phyloP scores from a whole-genome alignment of 805 yeast species.

The Metschnikowia continentalis region DNA sequence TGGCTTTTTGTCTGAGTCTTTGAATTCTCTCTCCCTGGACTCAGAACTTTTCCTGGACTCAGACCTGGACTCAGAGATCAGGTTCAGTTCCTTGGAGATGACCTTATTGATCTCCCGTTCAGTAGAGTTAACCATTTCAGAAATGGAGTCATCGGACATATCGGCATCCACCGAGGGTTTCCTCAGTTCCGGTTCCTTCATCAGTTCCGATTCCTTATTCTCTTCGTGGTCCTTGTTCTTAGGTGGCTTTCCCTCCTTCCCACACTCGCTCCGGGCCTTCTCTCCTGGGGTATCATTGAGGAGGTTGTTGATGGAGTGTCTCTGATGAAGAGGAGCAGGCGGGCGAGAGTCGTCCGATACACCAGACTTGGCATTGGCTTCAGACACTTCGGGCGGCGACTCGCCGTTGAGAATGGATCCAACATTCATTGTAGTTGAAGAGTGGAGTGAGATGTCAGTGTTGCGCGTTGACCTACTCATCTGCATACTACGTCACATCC shows the following conservation, averaged over 20 bases:
- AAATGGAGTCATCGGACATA: slow-evolving; percentile 9
- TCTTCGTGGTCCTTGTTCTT: not conserved
- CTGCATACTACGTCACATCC: no score
- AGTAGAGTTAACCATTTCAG: slow-evolving; percentile 5
- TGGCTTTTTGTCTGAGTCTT: not conserved
- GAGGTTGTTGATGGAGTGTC: slow-evolving; percentile 17
- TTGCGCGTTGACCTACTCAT: not conserved
- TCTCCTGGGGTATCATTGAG: slow-evolving; percentile 15
- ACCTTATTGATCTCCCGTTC: slow-evolving; percentile 10
- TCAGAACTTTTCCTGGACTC: not conserved
- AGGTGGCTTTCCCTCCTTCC: not conserved
- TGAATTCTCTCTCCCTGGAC: no score
- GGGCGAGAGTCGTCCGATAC: not conserved
- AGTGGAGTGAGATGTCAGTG: not conserved
- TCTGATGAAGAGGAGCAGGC: slow-evolving; percentile 9
- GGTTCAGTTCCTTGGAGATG: slow-evolving; percentile 2
- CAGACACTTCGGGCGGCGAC: slow-evolving; percentile 11
- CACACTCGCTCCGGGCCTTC: no score
- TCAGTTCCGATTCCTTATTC: not conserved
- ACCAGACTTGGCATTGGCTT: slow-evolving; percentile 1
- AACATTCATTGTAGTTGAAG: slow-evolving; percentile 15
- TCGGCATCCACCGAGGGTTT: not conserved
- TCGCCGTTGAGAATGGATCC: slow-evolving; percentile 20
- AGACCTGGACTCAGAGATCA: not conserved
- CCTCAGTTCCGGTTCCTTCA: not conserved